These are phyloP conservation scores for Hapsidospora chrysogenum DNA, from an alignment of 495 filamentous ascomycete genomes.

Conservation along the genomic window DNA sequence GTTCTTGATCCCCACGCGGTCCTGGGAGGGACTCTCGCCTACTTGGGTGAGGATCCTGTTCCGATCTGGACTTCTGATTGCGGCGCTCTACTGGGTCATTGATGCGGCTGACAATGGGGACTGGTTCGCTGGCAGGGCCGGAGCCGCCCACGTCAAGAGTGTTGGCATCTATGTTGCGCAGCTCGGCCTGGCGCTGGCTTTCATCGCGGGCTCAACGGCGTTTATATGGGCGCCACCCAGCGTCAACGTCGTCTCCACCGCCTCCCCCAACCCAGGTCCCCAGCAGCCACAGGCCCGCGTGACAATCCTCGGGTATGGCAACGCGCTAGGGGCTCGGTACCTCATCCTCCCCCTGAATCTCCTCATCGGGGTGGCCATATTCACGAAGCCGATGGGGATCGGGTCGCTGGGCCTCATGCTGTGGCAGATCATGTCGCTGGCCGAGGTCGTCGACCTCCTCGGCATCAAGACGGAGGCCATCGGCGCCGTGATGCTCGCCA, in stretches of 20 bases:
- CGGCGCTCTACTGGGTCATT: slow-evolving; percentile 73
- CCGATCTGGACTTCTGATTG: slow-evolving; percentile 56
- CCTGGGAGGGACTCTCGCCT: slow-evolving; percentile 69
- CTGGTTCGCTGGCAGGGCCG: slow-evolving; percentile 50
- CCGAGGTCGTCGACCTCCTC: slow-evolving; percentile 78
- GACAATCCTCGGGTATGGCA: slow-evolving; percentile 79
- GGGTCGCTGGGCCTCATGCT: slow-evolving; percentile 62
- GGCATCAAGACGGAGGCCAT: slow-evolving; percentile 48
- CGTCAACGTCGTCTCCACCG: slow-evolving; percentile 36
- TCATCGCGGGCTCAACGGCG: slow-evolving; percentile 46
- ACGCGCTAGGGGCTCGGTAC: slow-evolving; percentile 81
- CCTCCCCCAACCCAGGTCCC: slow-evolving; percentile 16
- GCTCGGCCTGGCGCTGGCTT: slow-evolving; percentile 54
- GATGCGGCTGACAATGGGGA: slow-evolving; percentile 81
- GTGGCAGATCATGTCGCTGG: slow-evolving; percentile 72
- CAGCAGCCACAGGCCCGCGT: slow-evolving; percentile 30
- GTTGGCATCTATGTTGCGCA: slow-evolving; percentile 61
- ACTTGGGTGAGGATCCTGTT: slow-evolving; percentile 72
- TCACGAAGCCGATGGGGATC: slow-evolving; percentile 90
- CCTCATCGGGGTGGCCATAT: slow-evolving; percentile 53
- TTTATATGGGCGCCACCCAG: slow-evolving; percentile 65
- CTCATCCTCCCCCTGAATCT: slow-evolving; percentile 69
- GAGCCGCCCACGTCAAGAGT: slow-evolving; percentile 45
- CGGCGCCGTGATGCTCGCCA: slow-evolving; percentile 66
- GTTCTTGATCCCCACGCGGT: slow-evolving; percentile 60